Conservation (phyloP, 2,329 filamentous ascomycete species). For the Escovopsis sp. region DNA sequence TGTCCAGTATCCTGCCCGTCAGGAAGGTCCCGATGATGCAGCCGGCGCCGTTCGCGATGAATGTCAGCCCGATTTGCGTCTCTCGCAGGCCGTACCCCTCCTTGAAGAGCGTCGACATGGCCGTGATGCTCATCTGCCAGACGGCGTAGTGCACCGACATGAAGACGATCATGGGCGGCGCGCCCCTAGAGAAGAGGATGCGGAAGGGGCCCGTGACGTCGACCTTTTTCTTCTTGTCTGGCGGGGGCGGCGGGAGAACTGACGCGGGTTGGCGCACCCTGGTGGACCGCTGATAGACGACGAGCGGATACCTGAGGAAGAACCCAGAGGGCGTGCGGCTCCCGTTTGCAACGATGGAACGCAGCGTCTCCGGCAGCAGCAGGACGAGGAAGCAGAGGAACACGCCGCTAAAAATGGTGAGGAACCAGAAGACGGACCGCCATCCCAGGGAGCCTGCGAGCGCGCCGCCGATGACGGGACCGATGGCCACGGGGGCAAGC, state of each 20-base stretch:
- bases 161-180: slow-evolving; percentile 30
- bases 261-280: slow-evolving; percentile 9
- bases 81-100: slow-evolving; percentile 44
- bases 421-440: slow-evolving; percentile 47
- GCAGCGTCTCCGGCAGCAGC: slow-evolving; percentile 40
- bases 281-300: slow-evolving; percentile 17
- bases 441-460: slow-evolving; percentile 42
- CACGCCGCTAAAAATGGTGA: slow-evolving; percentile 29
- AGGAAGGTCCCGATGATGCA: slow-evolving; percentile 30
- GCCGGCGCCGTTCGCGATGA: slow-evolving; percentile 33
- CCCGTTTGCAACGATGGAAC: slow-evolving; percentile 35
- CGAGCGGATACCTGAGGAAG: slow-evolving; percentile 18
- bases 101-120: slow-evolving; percentile 26
- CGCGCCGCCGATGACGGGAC: slow-evolving; percentile 44
- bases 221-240: slow-evolving; percentile 12
- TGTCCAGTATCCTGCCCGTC: slow-evolving; percentile 44
- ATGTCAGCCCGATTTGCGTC: slow-evolving; percentile 36
- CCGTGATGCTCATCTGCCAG: slow-evolving; percentile 39
- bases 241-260: slow-evolving; percentile 5
- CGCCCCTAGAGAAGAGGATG: slow-evolving; percentile 32
- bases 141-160: slow-evolving; percentile 35
- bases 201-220: slow-evolving; percentile 17
- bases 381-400: slow-evolving; percentile 27
- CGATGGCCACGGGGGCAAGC: slow-evolving; percentile 32
- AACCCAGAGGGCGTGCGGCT: slow-evolving; percentile 24